A percentile compares a stretch with the other conserved stretches of the same genome.
These are phyloP conservation scores for Suillus spraguei DNA, from an alignment of 768 basidiomycete species.

Conservation along the genomic window DNA sequence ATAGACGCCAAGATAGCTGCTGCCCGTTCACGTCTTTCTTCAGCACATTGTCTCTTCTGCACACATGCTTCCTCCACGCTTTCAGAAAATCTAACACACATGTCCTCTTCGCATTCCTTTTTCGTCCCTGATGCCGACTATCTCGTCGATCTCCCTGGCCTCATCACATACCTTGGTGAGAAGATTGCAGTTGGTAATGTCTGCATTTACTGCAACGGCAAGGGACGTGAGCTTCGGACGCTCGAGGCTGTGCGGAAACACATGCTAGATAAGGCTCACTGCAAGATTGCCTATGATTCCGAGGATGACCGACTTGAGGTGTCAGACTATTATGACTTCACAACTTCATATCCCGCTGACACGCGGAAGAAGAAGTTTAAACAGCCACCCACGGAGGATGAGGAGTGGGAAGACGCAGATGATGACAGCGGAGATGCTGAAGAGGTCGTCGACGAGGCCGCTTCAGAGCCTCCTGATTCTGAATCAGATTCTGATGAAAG, in stretches of 20 bases:
- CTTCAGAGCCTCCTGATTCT: conserved; percentile 42
- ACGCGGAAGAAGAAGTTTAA: conserved; percentile 24
- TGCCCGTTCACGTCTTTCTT: conserved; percentile 61
- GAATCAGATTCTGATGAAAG: conserved; percentile 40
- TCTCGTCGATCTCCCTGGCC: conserved; percentile 79
- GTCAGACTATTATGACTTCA: conserved; percentile 94
- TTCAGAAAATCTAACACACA: conserved; percentile 78
- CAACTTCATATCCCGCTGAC: conserved; percentile 69
- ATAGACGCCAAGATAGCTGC: conserved; percentile 78
- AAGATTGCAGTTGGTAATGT: conserved; percentile 93
- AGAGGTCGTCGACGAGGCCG: conserved; percentile 39
- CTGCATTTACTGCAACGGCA: conserved; percentile 89
- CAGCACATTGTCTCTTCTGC: conserved; percentile 88
- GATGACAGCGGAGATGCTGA: conserved; percentile 25
- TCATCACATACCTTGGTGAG: conserved; percentile 86
- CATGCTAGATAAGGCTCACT: conserved; percentile 95
- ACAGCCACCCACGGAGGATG: conserved; percentile 37
- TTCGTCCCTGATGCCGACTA: conserved; percentile 95
- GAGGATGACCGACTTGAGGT: conserved; percentile 82
- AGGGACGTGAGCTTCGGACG: conserved; percentile 78
- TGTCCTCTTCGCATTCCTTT: conserved; percentile 88
- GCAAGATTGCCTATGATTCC: conserved; percentile 91
- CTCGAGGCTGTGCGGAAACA: conserved; percentile 91
- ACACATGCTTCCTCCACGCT: conserved; percentile 49
- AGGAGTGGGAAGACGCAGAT: conserved; percentile 40